Evolutionary conservation across 148 eudicot species (phyloP).

Genomic region (Silene uniflora): DNA sequence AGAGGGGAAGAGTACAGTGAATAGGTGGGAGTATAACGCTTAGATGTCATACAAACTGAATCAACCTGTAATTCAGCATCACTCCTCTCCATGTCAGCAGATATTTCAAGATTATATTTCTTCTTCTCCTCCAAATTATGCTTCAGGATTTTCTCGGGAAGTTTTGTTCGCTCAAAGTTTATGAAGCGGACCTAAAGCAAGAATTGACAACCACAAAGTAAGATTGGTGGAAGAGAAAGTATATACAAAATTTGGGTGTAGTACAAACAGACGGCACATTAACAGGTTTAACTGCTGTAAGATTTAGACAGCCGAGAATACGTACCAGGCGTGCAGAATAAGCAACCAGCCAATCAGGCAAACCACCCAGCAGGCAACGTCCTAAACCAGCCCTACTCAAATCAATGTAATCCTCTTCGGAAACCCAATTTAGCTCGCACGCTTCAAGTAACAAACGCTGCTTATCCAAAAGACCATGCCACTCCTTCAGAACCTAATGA

Average conservation of each 20-base stretch:
- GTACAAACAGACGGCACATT: neutral
- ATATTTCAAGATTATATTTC: slow-evolving; percentile 67
- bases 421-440: slow-evolving; percentile 83
- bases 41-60: neutral
- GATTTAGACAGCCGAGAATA: slow-evolving; percentile 16
- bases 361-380: slow-evolving; percentile 86
- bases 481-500: slow-evolving; percentile 71
- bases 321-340: slow-evolving; percentile 88
- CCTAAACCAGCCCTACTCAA: slow-evolving; percentile 89
- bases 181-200: slow-evolving; percentile 65
- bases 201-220: slow-evolving; percentile 4
- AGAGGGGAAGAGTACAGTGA: too few relatives aligned
- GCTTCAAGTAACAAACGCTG: slow-evolving; percentile 80
- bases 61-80: slow-evolving; percentile 95
- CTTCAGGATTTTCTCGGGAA: slow-evolving; percentile 75
- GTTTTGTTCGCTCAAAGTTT: slow-evolving; percentile 83
- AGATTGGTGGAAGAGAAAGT: neutral
- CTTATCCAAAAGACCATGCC: slow-evolving; percentile 85
- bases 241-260: neutral
- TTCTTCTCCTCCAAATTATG: slow-evolving; percentile 89
- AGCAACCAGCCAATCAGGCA: slow-evolving; percentile 97
- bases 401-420: slow-evolving; percentile 93
- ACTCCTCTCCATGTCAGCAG: slow-evolving; percentile 68
- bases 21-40: too few relatives aligned
- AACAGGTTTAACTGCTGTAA: neutral